These are phyloP conservation scores for Poteriospumella lacustris DNA, from an alignment of 108 stramenopile species.

Conservation along the genomic window DNA sequence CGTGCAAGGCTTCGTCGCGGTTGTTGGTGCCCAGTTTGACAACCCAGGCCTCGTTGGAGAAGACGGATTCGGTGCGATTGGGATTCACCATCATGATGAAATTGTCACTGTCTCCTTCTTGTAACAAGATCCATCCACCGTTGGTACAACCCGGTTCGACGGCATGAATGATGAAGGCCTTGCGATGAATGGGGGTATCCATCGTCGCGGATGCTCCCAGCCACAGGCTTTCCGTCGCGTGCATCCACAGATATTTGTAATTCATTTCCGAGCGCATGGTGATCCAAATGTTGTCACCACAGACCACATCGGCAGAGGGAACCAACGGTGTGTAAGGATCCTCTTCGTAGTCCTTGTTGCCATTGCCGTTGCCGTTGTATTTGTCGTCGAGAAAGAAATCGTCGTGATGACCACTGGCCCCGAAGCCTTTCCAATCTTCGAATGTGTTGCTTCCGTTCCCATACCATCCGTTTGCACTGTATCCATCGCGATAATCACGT, in stretches of 20 bases:
- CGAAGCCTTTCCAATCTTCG: slow-evolving; percentile 4
- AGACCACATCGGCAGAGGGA: background rate
- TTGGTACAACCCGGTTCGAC: background rate
- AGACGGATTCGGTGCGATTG: background rate
- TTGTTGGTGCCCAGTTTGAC: background rate
- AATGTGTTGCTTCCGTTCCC: background rate
- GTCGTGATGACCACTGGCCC: too few species aligned
- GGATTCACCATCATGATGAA: background rate
- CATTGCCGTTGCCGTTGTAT: background rate
- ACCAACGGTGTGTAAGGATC: background rate
- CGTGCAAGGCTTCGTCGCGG: background rate
- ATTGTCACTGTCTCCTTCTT: background rate
- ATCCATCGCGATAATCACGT: background rate
- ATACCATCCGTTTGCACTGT: background rate
- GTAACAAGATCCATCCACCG: slow-evolving; percentile 19
- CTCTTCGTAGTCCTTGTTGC: background rate
- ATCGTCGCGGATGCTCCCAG: slow-evolving; percentile 12
- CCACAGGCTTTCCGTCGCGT: background rate
- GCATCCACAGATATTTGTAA: slow-evolving; percentile 25
- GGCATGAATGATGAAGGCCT: background rate
- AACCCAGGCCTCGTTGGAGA: background rate
- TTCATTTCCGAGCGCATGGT: slow-evolving; percentile 13
- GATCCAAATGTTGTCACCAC: background rate
- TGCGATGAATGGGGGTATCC: slow-evolving; percentile 23
- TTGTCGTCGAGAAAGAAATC: slow-evolving; percentile 24